A percentile compares a stretch with the other conserved stretches of the same genome.
These are phyloP conservation scores for Zhuliangozyma parablackwelliae DNA, from an alignment of 1,139 yeast genomes.

Conservation along the genomic window DNA sequence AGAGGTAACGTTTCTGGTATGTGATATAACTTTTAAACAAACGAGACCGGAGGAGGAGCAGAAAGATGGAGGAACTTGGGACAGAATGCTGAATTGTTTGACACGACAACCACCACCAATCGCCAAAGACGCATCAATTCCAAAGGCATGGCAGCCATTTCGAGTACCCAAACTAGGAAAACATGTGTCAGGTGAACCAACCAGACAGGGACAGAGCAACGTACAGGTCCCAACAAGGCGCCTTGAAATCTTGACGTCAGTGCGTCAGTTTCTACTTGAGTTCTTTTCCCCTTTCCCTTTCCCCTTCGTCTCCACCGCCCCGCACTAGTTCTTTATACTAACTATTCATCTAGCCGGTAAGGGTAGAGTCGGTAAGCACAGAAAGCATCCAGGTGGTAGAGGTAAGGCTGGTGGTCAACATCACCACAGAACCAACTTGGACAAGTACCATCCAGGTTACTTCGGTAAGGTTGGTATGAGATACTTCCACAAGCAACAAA, in stretches of 20 bases:
- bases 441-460: slow-evolving; percentile 99
- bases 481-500: slow-evolving; percentile 96
- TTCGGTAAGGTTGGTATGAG: slow-evolving; percentile 99
- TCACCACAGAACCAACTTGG: slow-evolving; percentile 99
- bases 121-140: too few species aligned
- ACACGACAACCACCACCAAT: too few species aligned
- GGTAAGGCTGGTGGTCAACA: slow-evolving; percentile 99
- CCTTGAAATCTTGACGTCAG: too few species aligned
- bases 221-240: too few species aligned
- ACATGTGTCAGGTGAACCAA: too few species aligned
- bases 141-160: too few species aligned
- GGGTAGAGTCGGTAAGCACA: slow-evolving; percentile 99
- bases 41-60: neutral
- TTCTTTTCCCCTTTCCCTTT: too few species aligned
- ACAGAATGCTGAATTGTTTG: too few species aligned
- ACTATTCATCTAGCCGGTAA: slow-evolving; percentile 79
- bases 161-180: too few species aligned
- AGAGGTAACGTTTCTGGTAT: slow-evolving; percentile 99
- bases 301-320: too few species aligned
- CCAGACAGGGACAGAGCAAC: too few species aligned
- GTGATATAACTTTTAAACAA: slow-evolving; percentile 24
- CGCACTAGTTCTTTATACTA: slow-evolving; percentile 18
- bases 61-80: neutral
- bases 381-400: slow-evolving; percentile 99
- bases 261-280: too few species aligned